Evolutionary conservation across 129 eudicot genomes (phyloP), one percentile per base, ranked within the genome.

Genomic region (Flaveria linearis): DNA sequence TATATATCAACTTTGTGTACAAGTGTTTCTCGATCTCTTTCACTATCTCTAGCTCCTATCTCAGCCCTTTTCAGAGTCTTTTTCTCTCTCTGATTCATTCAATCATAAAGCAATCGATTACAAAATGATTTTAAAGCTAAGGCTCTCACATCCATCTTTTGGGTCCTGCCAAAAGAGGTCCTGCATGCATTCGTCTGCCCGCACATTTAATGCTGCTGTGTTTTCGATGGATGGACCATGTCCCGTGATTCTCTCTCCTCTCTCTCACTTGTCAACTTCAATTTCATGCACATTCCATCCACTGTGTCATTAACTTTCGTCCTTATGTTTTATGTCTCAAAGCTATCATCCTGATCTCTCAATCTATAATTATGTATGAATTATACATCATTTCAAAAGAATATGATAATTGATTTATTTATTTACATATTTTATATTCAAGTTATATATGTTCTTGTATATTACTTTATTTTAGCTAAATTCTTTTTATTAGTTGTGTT

Each of bases 71-170:
- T 47, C 72, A 61, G 14, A 20, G 20, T 13, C 55, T 45, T 52
- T 81, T 60, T 71, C 61, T 73, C 57, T 71, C 56, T 68, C 76
- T 62, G 52, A 67, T 65, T 49, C 67, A 14, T 66, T 72, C 92
- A 85, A 88, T 88, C 90, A 85, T 88, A 83, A 88, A 88, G 92
- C 86, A 85, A 83, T 88, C 85, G 90, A 88, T 88, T 83, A 81
- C 81, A 76, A 69, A 82, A 82, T 76, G 81, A 82, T 82, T 76
- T 77, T 11, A 69, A 82, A 53, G 73, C 56, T 70, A 68, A 41
- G 60, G 80, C 72, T 58, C 76, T 18, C 60, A 49, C 84, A 68
- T 81, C 81, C 30, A 56, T 80, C 84, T 75, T 81, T 69, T 77
- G 73, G 68, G 70, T 36, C 68, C 79, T 76, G 82, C 68, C 81